These are phyloP conservation scores for Solanum neorickii DNA, from an alignment of 257 asterid genomes.

Conservation along the genomic window DNA sequence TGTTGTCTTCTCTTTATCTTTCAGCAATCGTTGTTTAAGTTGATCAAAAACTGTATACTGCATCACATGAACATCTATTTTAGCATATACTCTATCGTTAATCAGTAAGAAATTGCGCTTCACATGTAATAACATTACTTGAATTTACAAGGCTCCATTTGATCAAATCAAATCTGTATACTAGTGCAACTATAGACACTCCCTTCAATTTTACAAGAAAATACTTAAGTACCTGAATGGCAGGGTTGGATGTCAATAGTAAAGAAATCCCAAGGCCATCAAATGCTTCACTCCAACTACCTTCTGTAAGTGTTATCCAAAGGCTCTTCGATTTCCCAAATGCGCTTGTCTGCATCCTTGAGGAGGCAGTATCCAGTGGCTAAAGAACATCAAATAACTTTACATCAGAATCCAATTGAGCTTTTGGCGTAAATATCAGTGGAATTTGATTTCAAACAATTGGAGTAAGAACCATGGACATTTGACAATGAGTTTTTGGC, in stretches of 20 bases:
- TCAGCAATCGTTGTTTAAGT: slow-evolving; percentile 23
- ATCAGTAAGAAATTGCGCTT: neutral
- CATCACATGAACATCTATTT: neutral
- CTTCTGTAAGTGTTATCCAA: slow-evolving; percentile 27
- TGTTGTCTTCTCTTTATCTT: neutral
- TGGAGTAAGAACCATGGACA: neutral
- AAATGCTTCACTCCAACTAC: slow-evolving; percentile 33
- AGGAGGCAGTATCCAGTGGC: slow-evolving; percentile 40
- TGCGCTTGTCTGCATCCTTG: slow-evolving; percentile 43
- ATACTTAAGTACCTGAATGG: slow-evolving; percentile 28
- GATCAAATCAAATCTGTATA: neutral
- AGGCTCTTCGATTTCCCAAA: slow-evolving; percentile 36
- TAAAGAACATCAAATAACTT: neutral
- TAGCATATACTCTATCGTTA: neutral
- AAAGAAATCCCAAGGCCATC: slow-evolving; percentile 43
- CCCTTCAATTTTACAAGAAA: neutral
- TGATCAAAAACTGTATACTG: slow-evolving; percentile 44
- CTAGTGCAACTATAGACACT: neutral
- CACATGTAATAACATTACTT: neutral
- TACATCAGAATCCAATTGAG: neutral
- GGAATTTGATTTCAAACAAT: neutral
- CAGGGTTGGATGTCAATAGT: slow-evolving; percentile 37
- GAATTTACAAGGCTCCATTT: neutral
- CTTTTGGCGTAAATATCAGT: neutral
- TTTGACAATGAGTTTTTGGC: neutral